phyloP scores from a whole-genome alignment of 306 rosid genomes.

The Quercus engelmannii region DNA sequence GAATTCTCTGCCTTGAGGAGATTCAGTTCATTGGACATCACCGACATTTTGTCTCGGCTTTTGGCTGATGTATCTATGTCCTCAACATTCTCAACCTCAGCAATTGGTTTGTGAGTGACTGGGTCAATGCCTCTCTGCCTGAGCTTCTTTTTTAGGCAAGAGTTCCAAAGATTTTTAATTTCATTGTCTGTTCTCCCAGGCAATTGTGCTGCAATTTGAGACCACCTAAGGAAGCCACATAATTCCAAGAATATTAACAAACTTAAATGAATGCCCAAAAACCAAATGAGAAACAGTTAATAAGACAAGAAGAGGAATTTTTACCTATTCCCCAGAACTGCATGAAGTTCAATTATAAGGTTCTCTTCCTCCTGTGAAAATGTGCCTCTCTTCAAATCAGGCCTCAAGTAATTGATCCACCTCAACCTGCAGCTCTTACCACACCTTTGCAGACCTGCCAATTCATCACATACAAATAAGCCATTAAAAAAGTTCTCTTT shows the following conservation, averaged over 20 bases:
- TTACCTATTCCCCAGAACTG: constrained; percentile 57
- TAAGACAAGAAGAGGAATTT: constrained; percentile 5
- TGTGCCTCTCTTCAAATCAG: constrained; percentile 66
- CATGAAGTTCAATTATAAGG: constrained; percentile 52
- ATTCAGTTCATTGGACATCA: constrained; percentile 39
- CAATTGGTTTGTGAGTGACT: constrained; percentile 66
- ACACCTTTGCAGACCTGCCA: constrained; percentile 56
- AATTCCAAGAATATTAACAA: constrained; percentile 1
- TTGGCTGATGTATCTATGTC: constrained; percentile 20
- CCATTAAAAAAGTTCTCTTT: neutral
- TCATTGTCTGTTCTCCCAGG: constrained; percentile 94
- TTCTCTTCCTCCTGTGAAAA: constrained; percentile 55
- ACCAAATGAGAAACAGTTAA: neutral
- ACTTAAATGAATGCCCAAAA: neutral
- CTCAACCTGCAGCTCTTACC: constrained; percentile 69
- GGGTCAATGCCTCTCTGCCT: constrained; percentile 87
- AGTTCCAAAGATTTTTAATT: constrained; percentile 90
- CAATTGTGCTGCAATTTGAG: constrained; percentile 79
- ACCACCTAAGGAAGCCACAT: constrained; percentile 56
- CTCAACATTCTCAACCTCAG: constrained; percentile 39
- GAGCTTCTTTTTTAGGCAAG: constrained; percentile 82
- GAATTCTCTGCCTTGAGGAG: constrained; percentile 38
- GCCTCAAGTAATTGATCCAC: constrained; percentile 63
- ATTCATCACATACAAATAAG: constrained; percentile 13
- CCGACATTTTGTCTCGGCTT: constrained; percentile 26